Percentiles rank a stretch among this genome's conserved stretches.
phyloP scores from a whole-genome alignment of 164 flowering plant genomes.

The Brasenia schreberi region DNA sequence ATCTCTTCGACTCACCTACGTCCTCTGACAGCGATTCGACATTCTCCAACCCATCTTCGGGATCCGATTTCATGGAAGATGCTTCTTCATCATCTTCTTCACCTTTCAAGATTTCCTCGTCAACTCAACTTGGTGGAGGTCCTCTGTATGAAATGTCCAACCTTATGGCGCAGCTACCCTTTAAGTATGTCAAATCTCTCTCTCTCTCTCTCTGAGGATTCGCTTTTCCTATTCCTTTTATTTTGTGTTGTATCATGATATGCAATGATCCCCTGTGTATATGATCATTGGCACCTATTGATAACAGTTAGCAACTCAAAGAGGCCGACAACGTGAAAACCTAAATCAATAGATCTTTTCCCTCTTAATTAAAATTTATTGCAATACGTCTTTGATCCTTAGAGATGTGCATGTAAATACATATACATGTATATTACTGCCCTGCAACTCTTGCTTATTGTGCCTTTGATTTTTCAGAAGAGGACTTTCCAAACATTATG shows the following conservation, averaged over 20 bases:
- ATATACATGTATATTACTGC: too few relatives aligned
- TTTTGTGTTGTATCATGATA: not conserved
- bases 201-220: not conserved
- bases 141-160: constrained; percentile 65
- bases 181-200: constrained; percentile 37
- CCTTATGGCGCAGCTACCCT: constrained; percentile 74
- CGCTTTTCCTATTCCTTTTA: too few relatives aligned
- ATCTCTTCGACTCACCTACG: constrained; percentile 12
- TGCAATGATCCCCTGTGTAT: not conserved
- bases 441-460: not conserved
- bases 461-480: constrained; percentile 34
- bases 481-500: constrained; percentile 59
- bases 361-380: not conserved
- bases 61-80: constrained; percentile 45
- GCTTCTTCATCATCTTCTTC: constrained; percentile 36
- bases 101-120: constrained; percentile 19
- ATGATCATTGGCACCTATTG: not conserved
- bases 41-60: constrained; percentile 18
- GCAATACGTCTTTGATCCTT: not conserved
- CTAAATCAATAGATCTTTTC: not conserved
- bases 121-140: constrained; percentile 21
- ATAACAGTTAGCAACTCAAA: not conserved
- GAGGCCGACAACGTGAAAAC: not conserved
- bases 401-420: too few relatives aligned
- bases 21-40: constrained; percentile 18